Evolutionary conservation across 2,329 filamentous ascomycete genomes (phyloP), one percentile per base, ranked within the genome.

Genomic region (Alternaria infectoria): DNA sequence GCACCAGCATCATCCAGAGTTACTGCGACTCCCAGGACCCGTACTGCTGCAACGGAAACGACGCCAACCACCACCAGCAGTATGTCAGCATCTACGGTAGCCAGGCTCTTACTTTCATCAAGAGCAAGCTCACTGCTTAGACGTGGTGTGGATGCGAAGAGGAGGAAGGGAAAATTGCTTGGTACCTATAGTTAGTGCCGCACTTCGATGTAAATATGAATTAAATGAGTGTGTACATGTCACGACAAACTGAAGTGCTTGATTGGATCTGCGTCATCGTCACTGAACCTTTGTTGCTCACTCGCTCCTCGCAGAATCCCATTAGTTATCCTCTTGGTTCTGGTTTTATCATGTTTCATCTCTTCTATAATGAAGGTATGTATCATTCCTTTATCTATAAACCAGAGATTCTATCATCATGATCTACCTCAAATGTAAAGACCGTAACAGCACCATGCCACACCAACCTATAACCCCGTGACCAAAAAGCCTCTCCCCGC

Each of bases 1-100:
- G 66, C 10, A 82, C 82, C 36, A 83, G 77, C 73, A 88, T 86
- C 70, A 86, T 90, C 69, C 81, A 89, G 79, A 88, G 86, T 5
- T 91, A 90, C 82, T 91, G 89, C 76, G 89, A 91, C 69, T 80
- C 84, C 5, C 72, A 85, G 4, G 89, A 91, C 66, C 88, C 88
- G 0, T 90, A 89, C 80, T 91, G 89, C 83, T 91, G 88, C 78
- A 88, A 85, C 45, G 89, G 89, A 52, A 88, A 84, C 69, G 83
- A 90, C 63, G 82, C 84, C 25, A 85, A 86, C 69, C 83, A 85
- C 7, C 89, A 90, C 76, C 86, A 89, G 74, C 84, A 87, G 54
- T 91, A 91, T 62, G 88, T 86, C 3, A 79, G 74, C 64, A 86
- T 86, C 69, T 91, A 91, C 64, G 88, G 88, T 2, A 74, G 82